A percentile compares a stretch with the other conserved stretches of the same genome.
Evolutionary conservation across 1,284 basidiomycete species (phyloP).

Genomic region (Melampsora larici-populina): DNA sequence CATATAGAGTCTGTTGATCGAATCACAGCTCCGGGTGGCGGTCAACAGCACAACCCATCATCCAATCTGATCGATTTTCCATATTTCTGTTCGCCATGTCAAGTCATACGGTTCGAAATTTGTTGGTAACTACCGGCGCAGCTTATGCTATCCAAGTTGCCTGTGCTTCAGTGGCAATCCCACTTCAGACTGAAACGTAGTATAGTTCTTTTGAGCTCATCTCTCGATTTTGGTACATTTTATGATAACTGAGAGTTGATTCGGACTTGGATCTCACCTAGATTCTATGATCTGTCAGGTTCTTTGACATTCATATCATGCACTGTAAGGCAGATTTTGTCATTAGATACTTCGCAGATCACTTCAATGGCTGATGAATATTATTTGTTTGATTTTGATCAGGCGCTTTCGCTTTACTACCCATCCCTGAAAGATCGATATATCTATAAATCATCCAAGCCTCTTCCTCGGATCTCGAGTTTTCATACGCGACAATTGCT

Average conservation of each 20-base stretch:
- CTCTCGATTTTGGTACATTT: background rate
- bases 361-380: too few relatives aligned
- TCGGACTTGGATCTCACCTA: background rate
- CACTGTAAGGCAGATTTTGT: conserved; percentile 1
- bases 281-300: conserved; percentile 37
- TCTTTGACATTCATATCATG: conserved; percentile 34
- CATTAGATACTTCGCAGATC: background rate
- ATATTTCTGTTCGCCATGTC: background rate
- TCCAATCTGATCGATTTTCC: too few relatives aligned
- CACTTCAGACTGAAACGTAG: conserved; percentile 32
- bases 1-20: too few relatives aligned
- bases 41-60: too few relatives aligned
- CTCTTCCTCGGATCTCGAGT: conserved; percentile 10
- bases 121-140: conserved; percentile 15
- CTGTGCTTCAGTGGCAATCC: conserved; percentile 31
- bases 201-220: background rate
- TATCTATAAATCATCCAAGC: background rate
- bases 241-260: background rate
- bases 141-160: conserved; percentile 33
- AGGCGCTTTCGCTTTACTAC: conserved; percentile 39
- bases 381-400: background rate
- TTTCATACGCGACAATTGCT: conserved; percentile 66
- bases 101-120: background rate
- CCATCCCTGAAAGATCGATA: conserved; percentile 11
- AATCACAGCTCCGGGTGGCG: too few relatives aligned